Percentiles rank a stretch among this genome's conserved stretches.
phyloP scores from a whole-genome alignment of 345 rosid genomes.

The Arabidopsis arenosa region DNA sequence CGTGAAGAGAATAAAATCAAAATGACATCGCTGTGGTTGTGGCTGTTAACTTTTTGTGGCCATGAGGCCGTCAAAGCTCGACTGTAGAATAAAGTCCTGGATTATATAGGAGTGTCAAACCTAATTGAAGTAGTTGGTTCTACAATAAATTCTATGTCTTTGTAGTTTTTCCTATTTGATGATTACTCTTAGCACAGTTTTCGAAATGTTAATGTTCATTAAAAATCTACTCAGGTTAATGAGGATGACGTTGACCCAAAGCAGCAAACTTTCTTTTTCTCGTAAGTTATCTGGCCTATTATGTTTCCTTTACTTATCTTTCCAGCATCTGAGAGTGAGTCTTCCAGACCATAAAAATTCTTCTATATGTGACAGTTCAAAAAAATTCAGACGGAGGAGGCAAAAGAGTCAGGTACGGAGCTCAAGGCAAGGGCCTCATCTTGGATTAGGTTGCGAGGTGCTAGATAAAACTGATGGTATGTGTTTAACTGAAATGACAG shows the following conservation, averaged over 20 bases:
- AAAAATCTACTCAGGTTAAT: slow-evolving; percentile 55
- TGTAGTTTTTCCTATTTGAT: slow-evolving; percentile 1
- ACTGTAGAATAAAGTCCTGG: slow-evolving; percentile 24
- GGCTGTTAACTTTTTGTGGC: slow-evolving; percentile 24
- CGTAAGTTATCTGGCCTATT: slow-evolving; percentile 55
- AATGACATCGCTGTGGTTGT: slow-evolving; percentile 4
- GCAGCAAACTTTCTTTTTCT: slow-evolving; percentile 83
- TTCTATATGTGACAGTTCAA: slow-evolving; percentile 61
- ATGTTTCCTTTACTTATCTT: slow-evolving; percentile 12
- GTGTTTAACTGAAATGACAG: slow-evolving; percentile 23
- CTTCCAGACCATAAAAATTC: slow-evolving; percentile 20
- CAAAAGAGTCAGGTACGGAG: slow-evolving; percentile 57
- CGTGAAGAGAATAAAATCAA: slow-evolving; percentile 3
- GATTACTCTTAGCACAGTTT: slow-evolving; percentile 18
- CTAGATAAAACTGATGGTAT: slow-evolving; percentile 71
- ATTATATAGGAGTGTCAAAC: slow-evolving; percentile 12
- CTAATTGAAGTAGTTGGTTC: slow-evolving; percentile 36
- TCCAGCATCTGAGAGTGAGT: slow-evolving; percentile 26
- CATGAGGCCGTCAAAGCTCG: slow-evolving; percentile 19
- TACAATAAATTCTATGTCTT: slow-evolving; percentile 7
- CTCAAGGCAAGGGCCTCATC: slow-evolving; percentile 66
- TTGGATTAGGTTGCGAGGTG: slow-evolving; percentile 56
- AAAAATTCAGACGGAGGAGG: slow-evolving; percentile 67
- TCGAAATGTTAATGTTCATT: slow-evolving; percentile 7
- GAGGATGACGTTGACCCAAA: slow-evolving; percentile 87